phyloP scores from a whole-genome alignment of 805 yeast genomes.

The Grigorovia humatica region DNA sequence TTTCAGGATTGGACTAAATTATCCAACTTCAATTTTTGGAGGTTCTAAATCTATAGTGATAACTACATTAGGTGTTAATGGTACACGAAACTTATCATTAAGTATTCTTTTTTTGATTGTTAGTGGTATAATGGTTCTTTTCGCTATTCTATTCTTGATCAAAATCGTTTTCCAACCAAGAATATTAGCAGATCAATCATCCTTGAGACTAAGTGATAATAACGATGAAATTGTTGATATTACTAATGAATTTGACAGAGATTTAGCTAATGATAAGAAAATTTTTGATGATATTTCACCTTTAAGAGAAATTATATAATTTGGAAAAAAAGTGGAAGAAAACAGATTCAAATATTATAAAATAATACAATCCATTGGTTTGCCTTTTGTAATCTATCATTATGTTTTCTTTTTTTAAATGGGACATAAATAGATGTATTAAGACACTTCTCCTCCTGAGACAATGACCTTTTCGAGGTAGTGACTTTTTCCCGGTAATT shows the following conservation, averaged over 20 bases:
- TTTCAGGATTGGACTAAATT: constrained; percentile 59
- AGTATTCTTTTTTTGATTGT: constrained; percentile 81
- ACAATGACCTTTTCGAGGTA: too few species aligned
- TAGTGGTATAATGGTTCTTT: constrained; percentile 62
- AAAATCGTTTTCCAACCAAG: constrained; percentile 82
- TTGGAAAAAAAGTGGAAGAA: not conserved
- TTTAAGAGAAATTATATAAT: constrained; percentile 13
- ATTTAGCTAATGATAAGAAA: constrained; percentile 3
- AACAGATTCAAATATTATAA: too few species aligned
- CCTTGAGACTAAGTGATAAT: constrained; percentile 34
- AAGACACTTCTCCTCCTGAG: too few species aligned
- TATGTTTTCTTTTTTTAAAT: too few species aligned
- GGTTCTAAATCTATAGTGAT: constrained; percentile 81
- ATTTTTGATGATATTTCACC: constrained; percentile 5
- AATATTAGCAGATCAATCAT: constrained; percentile 72
- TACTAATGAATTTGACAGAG: not conserved
- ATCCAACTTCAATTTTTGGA: constrained; percentile 72
- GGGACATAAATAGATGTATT: too few species aligned
- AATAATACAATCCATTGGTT: too few species aligned
- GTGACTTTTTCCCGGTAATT: too few species aligned
- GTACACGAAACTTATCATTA: constrained; percentile 76
- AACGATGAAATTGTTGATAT: constrained; percentile 2
- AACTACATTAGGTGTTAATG: constrained; percentile 73
- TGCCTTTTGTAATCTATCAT: too few species aligned
- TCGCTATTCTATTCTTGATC: constrained; percentile 65